These are phyloP conservation scores for Apocynum venetum DNA, from an alignment of 257 asterid species.

Conservation along the genomic window DNA sequence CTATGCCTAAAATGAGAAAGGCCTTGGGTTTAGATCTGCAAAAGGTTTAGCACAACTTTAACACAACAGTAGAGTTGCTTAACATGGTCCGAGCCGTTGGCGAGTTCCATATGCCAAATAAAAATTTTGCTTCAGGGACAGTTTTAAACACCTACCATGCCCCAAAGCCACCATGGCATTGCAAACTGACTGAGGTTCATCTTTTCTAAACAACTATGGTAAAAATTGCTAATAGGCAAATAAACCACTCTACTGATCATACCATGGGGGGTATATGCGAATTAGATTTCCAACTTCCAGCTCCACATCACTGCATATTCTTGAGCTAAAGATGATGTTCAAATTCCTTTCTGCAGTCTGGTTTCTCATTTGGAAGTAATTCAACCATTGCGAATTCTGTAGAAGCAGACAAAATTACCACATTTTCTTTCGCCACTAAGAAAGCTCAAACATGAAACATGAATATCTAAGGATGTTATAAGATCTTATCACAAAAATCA, in stretches of 20 bases:
- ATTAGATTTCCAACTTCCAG: slow-evolving; percentile 69
- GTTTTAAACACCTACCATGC: background rate
- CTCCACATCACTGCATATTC: slow-evolving; percentile 55
- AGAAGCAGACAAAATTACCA: slow-evolving; percentile 9
- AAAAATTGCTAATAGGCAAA: background rate
- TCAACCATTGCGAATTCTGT: slow-evolving; percentile 43
- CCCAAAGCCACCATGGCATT: background rate
- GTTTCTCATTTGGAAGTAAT: slow-evolving; percentile 25
- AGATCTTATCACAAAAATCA: background rate
- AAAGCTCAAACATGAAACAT: background rate
- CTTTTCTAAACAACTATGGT: background rate
- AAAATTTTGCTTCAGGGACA: background rate
- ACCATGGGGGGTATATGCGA: slow-evolving; percentile 72
- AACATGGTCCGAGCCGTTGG: too few relatives aligned
- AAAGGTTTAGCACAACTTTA: background rate
- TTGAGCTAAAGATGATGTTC: slow-evolving; percentile 69
- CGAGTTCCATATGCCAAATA: background rate
- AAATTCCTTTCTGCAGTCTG: slow-evolving; percentile 31
- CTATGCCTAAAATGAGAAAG: background rate
- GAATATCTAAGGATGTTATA: background rate
- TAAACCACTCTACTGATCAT: slow-evolving; percentile 25
- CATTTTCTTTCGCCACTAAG: background rate
- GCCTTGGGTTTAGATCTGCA: background rate
- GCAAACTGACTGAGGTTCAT: background rate
- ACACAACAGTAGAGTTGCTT: background rate